Conservation (phyloP, 75 land plant species). For the Sequoia sempervirens region DNA sequence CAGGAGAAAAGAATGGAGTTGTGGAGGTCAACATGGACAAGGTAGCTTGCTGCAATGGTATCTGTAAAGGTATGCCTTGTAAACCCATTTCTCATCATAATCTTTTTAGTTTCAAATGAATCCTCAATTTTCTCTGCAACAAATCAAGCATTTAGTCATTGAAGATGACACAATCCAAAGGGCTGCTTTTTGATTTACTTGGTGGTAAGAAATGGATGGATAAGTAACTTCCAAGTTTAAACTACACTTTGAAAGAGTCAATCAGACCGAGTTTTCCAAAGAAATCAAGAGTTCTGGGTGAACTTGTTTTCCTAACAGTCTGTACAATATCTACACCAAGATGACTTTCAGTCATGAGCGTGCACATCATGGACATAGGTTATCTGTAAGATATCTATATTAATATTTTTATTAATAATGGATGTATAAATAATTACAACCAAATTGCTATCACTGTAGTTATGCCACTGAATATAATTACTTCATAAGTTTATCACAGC, state of each 20-base stretch:
- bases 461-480: no score
- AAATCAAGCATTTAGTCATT: not conserved
- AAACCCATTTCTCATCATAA: not conserved
- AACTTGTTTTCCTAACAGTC: no score
- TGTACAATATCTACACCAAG: not conserved
- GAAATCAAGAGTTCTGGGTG: not conserved
- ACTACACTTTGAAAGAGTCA: not conserved
- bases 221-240: not conserved
- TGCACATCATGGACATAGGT: not conserved
- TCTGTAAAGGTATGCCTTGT: not conserved
- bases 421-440: no score
- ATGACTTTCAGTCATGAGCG: not conserved
- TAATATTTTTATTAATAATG: no score
- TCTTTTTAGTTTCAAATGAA: not conserved
- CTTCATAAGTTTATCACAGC: not conserved
- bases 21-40: not conserved
- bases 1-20: not conserved
- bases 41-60: not conserved
- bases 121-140: not conserved
- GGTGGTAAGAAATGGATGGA: not conserved
- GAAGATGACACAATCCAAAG: not conserved
- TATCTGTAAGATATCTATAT: no score
- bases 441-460: no score
- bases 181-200: not conserved
- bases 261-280: no score